These are phyloP conservation scores for Phaeosphaeriaceae sp. DNA, from an alignment of 2,329 filamentous ascomycete species.

Conservation along the genomic window DNA sequence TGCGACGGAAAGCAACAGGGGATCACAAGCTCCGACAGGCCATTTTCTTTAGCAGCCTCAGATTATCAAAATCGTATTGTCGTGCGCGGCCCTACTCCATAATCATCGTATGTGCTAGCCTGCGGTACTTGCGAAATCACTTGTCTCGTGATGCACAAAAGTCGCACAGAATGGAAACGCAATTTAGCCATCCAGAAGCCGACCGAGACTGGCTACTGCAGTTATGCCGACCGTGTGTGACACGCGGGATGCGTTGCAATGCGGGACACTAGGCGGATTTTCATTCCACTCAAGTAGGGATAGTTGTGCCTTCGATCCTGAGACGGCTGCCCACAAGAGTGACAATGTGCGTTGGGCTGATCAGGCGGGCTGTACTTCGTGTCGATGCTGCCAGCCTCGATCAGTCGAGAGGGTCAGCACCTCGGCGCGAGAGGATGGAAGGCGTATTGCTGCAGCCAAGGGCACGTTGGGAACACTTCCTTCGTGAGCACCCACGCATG, in stretches of 20 bases:
- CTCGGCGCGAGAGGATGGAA: conserved; percentile 9
- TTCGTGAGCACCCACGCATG: conserved; percentile 11
- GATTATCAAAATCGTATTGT: no score
- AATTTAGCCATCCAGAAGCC: conserved; percentile 20
- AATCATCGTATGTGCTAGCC: no score
- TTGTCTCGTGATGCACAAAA: conserved; percentile 41
- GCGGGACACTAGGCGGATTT: neutral
- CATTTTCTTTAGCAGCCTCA: no score
- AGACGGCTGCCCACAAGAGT: conserved; percentile 2
- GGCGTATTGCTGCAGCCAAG: conserved; percentile 31
- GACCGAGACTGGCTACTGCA: conserved; percentile 35
- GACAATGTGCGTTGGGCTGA: neutral
- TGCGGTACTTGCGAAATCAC: conserved; percentile 26
- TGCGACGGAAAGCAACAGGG: no score
- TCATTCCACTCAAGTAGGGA: neutral
- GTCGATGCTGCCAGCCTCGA: neutral
- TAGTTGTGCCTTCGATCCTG: neutral
- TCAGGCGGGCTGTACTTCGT: neutral
- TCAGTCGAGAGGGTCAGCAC: conserved; percentile 33
- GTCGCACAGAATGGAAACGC: conserved; percentile 25
- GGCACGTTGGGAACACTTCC: conserved; percentile 15
- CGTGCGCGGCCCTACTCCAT: no score
- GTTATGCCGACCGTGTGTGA: conserved; percentile 29
- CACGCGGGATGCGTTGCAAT: conserved; percentile 32
- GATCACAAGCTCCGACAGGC: no score